Base-by-base conservation (phyloP, 75 land plant genomes). In the Pinus taeda region DNA sequence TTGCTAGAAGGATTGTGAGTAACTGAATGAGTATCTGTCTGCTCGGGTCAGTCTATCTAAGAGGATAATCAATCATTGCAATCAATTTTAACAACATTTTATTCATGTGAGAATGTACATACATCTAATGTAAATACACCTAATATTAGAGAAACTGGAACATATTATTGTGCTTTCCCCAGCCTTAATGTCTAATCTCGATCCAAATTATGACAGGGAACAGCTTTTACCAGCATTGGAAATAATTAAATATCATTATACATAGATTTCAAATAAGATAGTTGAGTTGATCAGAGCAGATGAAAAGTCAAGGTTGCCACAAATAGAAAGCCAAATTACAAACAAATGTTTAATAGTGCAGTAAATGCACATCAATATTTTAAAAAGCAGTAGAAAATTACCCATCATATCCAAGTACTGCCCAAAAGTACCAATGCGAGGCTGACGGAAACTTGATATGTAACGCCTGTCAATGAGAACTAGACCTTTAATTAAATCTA, bases 361-460 rank as follows among this genome's bases (percentile, higher is more conserved):
- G 55, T 49, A 49, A 49, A 49, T 49, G 55, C 55, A 49, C 12
- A 45, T 45, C 53, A 49, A 45, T 18, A 9, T 71, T 49, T 37
- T 37, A n/a, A 42, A 7, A 42, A 45, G 12, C 74, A 49, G 18
- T 17, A 24, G 55, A 73, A 73, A 24, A 6, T 75, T 93, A 95
- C 99, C 99, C 26, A 81, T 63, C 22, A 75, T 82, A 78, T 93
- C 98, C 22, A 97, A 77, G 79, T 85, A 59, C 4, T 78, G 75
- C 36, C 92, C 95, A 18, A 93, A 57, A 64, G 78, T 76, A 18
- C 98, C 99, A 61, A 80, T 70, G n/a, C 96, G 88, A 60, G 77
- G 62, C 29, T 83, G 78, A 75, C 88, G 88, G 71, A 95, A 77
- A 70, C 86, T 95, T 58, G 99, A 97, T 63, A 90, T 77, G 76